Base-by-base conservation (phyloP, 305 asterid species). In the Fraxinus velutina region DNA sequence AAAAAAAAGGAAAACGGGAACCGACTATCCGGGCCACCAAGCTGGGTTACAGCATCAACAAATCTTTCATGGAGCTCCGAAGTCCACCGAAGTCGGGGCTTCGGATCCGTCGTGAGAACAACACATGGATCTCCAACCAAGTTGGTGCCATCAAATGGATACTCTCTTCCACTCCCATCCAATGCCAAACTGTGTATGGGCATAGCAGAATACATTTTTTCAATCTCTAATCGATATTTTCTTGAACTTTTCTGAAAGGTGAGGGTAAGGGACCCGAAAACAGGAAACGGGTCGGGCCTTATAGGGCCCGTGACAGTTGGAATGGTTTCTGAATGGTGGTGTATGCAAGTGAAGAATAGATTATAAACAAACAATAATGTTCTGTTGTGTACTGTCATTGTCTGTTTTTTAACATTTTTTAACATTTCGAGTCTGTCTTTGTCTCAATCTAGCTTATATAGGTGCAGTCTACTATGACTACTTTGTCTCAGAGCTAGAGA, bases 71-170 rank as follows among this genome's bases (percentile, higher is more conserved):
- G 98, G 74, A 94, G 97, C 91, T 93, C 98, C 27, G 94, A 86
- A 24, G 98, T 92, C 98, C 98, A 94, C 6, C 97, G 92, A 85
- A 94, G 97, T 19, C 98, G 95, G 17, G 97, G 98, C 81, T 91
- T 85, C 3, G 96, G 94, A 71, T 94, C 98, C 74, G 97, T 80
- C 50, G 97, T 90, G 62, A 93, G 90, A 52, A 94, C 92, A 39
- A 94, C 87, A 74, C 97, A 94, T 55, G 94, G 90, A 84, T 94
- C 97, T 50, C 94, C 97, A 68, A 91, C 90, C 77, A 94, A 86
- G 81, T 88, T 90, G 39, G 91, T 89, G 73, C 93, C 93, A 4
- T 92, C 95, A 76, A 92, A 84, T 6, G 92, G 88, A 15, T 79
- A 88, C 33, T 89, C 92, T 33, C 81, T 84, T 1, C 77, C 88